Conservation (phyloP, 2,329 filamentous ascomycete species). For the Aspergillus sp. region DNA sequence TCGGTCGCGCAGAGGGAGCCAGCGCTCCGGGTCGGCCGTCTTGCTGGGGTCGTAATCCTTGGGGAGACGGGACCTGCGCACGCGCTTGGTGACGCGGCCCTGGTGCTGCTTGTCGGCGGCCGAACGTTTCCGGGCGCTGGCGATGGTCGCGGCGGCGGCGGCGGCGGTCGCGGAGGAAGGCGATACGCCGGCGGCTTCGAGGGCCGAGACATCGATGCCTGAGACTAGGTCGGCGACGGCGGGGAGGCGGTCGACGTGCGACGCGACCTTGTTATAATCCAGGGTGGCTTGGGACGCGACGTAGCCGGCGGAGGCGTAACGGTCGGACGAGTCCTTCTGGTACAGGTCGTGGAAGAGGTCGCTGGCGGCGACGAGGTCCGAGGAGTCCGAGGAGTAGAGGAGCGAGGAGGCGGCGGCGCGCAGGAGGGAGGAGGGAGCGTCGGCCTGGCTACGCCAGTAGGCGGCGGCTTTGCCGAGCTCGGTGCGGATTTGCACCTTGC, state of each 20-base stretch:
- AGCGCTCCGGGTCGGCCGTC: slow-evolving; percentile 84
- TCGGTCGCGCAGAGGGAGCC: slow-evolving; percentile 86
- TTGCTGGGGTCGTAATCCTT: slow-evolving; percentile 67
- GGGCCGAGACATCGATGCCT: slow-evolving; percentile 43
- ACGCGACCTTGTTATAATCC: slow-evolving; percentile 37
- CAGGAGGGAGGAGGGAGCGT: slow-evolving; percentile 64
- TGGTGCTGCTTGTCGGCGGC: slow-evolving; percentile 29
- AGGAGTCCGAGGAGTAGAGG: slow-evolving; percentile 68
- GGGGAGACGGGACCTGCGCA: slow-evolving; percentile 48
- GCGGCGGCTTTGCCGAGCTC: slow-evolving; percentile 77
- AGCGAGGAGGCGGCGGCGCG: slow-evolving; percentile 81
- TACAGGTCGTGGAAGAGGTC: slow-evolving; percentile 77
- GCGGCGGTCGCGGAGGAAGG: slow-evolving; percentile 32
- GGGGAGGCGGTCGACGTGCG: slow-evolving; percentile 39
- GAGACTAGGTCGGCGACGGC: slow-evolving; percentile 42
- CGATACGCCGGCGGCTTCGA: slow-evolving; percentile 47
- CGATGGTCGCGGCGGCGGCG: slow-evolving; percentile 31
- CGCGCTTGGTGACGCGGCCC: slow-evolving; percentile 38
- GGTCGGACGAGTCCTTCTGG: slow-evolving; percentile 62
- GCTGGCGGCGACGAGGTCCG: slow-evolving; percentile 69
- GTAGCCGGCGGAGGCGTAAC: slow-evolving; percentile 74
- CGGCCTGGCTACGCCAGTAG: slow-evolving; percentile 71
- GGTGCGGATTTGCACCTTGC: slow-evolving; percentile 67
- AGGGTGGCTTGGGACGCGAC: slow-evolving; percentile 73
- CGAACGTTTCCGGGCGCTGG: slow-evolving; percentile 41